phyloP scores from a whole-genome alignment of 257 asterid genomes.

The Penstemon barbatus region DNA sequence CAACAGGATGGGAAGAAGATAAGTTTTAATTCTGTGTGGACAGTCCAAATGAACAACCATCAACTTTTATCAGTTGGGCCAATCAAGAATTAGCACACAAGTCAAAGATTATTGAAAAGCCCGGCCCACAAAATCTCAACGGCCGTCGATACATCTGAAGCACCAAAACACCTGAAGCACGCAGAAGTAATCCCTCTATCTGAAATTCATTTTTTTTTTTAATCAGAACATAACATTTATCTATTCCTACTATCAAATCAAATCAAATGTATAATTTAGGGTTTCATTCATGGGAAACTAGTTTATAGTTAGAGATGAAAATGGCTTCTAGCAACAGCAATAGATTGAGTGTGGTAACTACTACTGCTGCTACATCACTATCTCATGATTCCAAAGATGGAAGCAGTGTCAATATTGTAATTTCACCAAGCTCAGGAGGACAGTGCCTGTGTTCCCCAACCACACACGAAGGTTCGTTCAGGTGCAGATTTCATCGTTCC shows the following conservation, averaged over 20 bases:
- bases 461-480: conserved; percentile 54
- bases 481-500: conserved; percentile 55
- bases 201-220: too few relatives aligned
- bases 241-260: too few relatives aligned
- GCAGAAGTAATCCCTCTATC: too few relatives aligned
- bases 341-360: too few relatives aligned
- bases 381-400: conserved; percentile 14
- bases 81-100: too few relatives aligned
- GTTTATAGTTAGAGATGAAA: neutral
- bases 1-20: neutral
- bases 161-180: too few relatives aligned
- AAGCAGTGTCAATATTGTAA: neutral
- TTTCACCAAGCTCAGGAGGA: conserved; percentile 28
- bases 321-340: conserved; percentile 17
- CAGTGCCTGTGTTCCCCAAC: conserved; percentile 61
- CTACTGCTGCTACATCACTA: neutral
- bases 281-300: neutral
- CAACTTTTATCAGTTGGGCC: neutral
- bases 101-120: too few relatives aligned
- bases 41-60: conserved; percentile 13
- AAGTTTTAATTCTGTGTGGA: neutral
- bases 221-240: too few relatives aligned
- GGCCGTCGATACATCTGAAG: too few relatives aligned
- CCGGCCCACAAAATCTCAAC: too few relatives aligned
- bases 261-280: neutral